Percentiles rank a stretch among this genome's conserved stretches.
Conservation (phyloP, 139 green algal species). For the Closterium sp. region DNA sequence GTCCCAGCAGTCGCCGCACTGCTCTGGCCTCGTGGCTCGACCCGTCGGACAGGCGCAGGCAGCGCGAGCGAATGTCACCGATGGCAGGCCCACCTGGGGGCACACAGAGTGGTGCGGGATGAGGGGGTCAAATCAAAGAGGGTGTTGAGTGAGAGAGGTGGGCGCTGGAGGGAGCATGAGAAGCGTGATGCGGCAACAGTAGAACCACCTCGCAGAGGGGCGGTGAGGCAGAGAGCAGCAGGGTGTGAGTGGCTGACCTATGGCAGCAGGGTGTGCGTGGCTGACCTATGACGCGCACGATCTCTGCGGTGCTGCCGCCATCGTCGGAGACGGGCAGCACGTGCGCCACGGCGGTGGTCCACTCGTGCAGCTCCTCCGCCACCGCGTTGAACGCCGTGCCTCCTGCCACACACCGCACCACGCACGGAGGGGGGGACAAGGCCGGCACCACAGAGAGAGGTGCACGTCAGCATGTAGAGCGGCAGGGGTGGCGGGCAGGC, state of each 20-base stretch:
- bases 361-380: conserved; percentile 68
- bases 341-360: conserved; percentile 84
- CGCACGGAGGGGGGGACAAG: background rate
- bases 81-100: conserved; percentile 85
- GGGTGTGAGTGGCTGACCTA: background rate
- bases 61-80: conserved; percentile 93
- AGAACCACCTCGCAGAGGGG: background rate
- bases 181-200: background rate
- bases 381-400: conserved; percentile 98
- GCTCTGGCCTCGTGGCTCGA: conserved; percentile 77
- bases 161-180: background rate
- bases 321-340: conserved; percentile 97
- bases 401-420: conserved; percentile 60
- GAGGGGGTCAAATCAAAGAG: background rate
- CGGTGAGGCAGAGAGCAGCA: background rate
- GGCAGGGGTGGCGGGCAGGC: background rate
- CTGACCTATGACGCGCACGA: conserved; percentile 86
- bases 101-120: background rate
- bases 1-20: conserved; percentile 81
- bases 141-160: background rate
- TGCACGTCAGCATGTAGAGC: background rate
- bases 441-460: background rate
- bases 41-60: conserved; percentile 89
- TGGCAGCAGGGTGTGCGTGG: background rate
- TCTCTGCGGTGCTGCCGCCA: conserved; percentile 94